Base-by-base conservation (phyloP, 148 eudicot species). In the Beta vulgaris region DNA sequence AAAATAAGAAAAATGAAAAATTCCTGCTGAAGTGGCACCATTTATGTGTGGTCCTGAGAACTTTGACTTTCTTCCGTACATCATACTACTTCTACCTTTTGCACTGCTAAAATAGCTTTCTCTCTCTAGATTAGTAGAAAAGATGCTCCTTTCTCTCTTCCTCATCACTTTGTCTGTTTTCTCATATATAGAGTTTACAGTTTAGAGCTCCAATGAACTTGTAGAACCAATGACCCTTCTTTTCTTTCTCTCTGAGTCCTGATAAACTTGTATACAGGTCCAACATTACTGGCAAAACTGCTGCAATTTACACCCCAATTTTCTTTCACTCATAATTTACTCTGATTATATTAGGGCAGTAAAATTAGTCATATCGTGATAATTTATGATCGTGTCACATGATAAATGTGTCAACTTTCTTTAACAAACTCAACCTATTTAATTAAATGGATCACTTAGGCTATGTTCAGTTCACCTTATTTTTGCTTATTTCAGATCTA, bases 1-100 rank as follows among this genome's bases (percentile, higher is more conserved):
- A 0, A 1, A 48, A 48, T 48, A 4, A 48, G 3, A 48, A 48
- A 28, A 6, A 57, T 26, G 26, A 0, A 8, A 58, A 14, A 29
- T 1, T 28, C 3, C 34, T 12, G 63, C 14, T 58, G 36, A 29
- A 59, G 64, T 59, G 64, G 21, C 36, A 26, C 7, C 57, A 51
- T 10, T 21, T 4, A 11, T 59, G 68, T 8, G 68, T 37, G 42
- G 73, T 35, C 42, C 46, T 44, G 68, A 29, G 66, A 32, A 16
- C 39, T 77, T 77, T 77, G 76, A 71, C 80, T 63, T 77, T 12
- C 3, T 26, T 77, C 80, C 76, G 61, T 71, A 63, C 74, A 51
- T 69, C 15, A 57, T 2, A 6, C 59, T 16, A 0, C 66, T 40
- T 60, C 68, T 16, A 58, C 40, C 67, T 32, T 34, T 77, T 70